Evolutionary conservation across 345 rosid genomes (phyloP).

Genomic region (Eucalyptus curtisii): DNA sequence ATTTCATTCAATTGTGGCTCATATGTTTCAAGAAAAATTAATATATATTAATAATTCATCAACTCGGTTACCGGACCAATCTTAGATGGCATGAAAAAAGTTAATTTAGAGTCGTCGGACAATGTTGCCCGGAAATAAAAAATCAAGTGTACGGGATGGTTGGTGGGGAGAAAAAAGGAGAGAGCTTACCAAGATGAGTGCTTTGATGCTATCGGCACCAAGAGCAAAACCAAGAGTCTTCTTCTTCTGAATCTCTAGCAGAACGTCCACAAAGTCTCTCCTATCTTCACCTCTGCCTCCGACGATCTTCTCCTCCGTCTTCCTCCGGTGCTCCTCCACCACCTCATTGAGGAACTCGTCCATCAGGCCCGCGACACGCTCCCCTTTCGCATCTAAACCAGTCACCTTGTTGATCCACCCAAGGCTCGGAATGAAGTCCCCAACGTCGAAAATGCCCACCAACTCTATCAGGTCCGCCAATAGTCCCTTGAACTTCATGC

Average conservation of each 20-base stretch:
- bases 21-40: background rate
- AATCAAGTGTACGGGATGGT: background rate
- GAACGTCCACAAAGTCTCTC: conserved; percentile 14
- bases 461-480: conserved; percentile 5
- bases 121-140: background rate
- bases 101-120: background rate
- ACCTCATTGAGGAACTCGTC: conserved; percentile 9
- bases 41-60: background rate
- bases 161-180: background rate
- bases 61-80: background rate
- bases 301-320: background rate
- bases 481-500: conserved; percentile 10
- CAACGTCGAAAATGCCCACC: conserved; percentile 19
- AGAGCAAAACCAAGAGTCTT: background rate
- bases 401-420: conserved; percentile 23
- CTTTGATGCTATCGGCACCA: conserved; percentile 6
- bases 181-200: conserved; percentile 9
- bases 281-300: background rate
- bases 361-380: background rate
- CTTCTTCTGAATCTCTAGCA: conserved; percentile 6
- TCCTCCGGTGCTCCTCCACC: background rate
- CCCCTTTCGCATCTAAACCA: conserved; percentile 4
- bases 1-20: background rate
- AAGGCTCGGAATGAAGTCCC: conserved; percentile 47
- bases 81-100: background rate